A percentile compares a stretch with the other conserved stretches of the same genome.
Conservation (phyloP, 441 rosid genomes). For the Adansonia grandidieri region DNA sequence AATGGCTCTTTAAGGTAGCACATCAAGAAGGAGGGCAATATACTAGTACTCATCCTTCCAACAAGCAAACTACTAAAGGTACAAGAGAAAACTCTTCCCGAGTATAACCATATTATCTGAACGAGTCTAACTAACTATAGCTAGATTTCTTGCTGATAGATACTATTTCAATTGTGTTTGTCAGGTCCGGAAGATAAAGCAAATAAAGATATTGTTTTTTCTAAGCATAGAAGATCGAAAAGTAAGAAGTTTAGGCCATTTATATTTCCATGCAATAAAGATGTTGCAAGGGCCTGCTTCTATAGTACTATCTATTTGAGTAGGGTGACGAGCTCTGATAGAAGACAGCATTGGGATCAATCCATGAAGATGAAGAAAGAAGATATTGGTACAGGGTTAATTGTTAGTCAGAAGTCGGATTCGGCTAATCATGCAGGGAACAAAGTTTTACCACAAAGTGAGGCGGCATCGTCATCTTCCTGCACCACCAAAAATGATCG, state of each 20-base stretch:
- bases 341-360: slow-evolving; percentile 35
- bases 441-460: slow-evolving; percentile 43
- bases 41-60: slow-evolving; percentile 7
- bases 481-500: slow-evolving; percentile 15
- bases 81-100: slow-evolving; percentile 13
- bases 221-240: slow-evolving; percentile 26
- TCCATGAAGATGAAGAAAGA: slow-evolving; percentile 56
- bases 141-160: not conserved
- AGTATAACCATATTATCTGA: not conserved
- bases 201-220: slow-evolving; percentile 30
- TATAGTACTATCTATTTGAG: slow-evolving; percentile 52
- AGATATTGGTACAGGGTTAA: slow-evolving; percentile 36
- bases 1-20: slow-evolving; percentile 49
- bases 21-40: slow-evolving; percentile 37
- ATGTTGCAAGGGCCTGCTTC: slow-evolving; percentile 65
- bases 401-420: slow-evolving; percentile 37
- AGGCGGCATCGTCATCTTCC: slow-evolving; percentile 32
- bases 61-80: slow-evolving; percentile 30
- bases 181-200: slow-evolving; percentile 35
- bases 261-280: slow-evolving; percentile 53
- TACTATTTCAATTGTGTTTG: not conserved
- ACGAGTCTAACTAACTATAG: not conserved
- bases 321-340: slow-evolving; percentile 33
- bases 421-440: not conserved
- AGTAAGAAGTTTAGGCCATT: slow-evolving; percentile 32